Evolutionary conservation across 441 rosid species (phyloP).

Genomic region (Croton laevigatus): DNA sequence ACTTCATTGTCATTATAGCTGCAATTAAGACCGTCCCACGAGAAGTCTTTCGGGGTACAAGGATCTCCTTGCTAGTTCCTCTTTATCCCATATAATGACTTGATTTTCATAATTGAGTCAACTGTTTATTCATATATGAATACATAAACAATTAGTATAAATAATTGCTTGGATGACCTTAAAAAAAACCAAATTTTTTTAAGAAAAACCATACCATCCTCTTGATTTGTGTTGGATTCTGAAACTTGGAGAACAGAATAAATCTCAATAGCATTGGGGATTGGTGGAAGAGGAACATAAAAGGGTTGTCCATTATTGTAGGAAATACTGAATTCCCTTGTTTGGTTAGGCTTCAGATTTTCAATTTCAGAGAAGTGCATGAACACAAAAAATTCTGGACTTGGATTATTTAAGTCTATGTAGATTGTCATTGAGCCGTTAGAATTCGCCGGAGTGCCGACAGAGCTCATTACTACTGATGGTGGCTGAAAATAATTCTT

Average conservation of each 20-base stretch:
- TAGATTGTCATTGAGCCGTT: background rate
- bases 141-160: background rate
- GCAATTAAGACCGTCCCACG: conserved; percentile 44
- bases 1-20: conserved; percentile 15
- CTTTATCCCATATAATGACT: conserved; percentile 28
- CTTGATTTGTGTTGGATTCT: conserved; percentile 9
- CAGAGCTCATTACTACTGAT: conserved; percentile 33
- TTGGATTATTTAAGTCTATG: conserved; percentile 12
- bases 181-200: too few species aligned
- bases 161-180: background rate
- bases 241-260: conserved; percentile 15
- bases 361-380: conserved; percentile 43
- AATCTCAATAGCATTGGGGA: conserved; percentile 39
- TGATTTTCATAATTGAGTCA: conserved; percentile 31
- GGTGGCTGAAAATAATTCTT: conserved; percentile 25
- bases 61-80: conserved; percentile 52
- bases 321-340: conserved; percentile 30
- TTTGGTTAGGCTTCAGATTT: too few species aligned
- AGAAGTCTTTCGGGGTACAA: conserved; percentile 29
- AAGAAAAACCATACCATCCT: conserved; percentile 31
- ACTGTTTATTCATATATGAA: conserved; percentile 18
- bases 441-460: conserved; percentile 18
- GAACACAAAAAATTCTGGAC: conserved; percentile 24
- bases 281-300: conserved; percentile 28
- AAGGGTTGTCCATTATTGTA: conserved; percentile 22